These are phyloP conservation scores for Trichoderma koningiopsis DNA, from an alignment of 2,329 filamentous ascomycete species.

Conservation along the genomic window DNA sequence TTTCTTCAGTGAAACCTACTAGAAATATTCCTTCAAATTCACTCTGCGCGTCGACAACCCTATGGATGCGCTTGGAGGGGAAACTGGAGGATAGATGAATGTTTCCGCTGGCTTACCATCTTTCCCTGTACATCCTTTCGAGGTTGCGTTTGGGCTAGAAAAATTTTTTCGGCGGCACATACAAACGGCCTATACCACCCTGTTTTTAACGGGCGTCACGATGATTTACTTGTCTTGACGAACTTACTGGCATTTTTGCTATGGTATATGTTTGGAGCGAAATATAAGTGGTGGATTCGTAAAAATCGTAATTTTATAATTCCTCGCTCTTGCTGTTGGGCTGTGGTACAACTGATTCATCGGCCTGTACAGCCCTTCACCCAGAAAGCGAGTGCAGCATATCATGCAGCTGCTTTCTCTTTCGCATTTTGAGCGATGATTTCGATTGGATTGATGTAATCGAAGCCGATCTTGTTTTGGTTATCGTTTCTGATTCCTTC, in stretches of 20 bases:
- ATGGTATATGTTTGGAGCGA: background rate
- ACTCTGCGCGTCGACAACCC: slow-evolving; percentile 62
- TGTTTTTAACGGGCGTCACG: background rate
- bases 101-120: slow-evolving; percentile 53
- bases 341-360: background rate
- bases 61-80: slow-evolving; percentile 64
- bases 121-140: slow-evolving; percentile 43
- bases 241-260: background rate
- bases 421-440: slow-evolving; percentile 35
- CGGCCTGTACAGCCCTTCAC: slow-evolving; percentile 1
- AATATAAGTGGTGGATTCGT: background rate
- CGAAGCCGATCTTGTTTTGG: background rate
- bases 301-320: background rate
- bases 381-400: slow-evolving; percentile 37
- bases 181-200: background rate
- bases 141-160: slow-evolving; percentile 39
- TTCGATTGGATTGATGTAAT: slow-evolving; percentile 26
- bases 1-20: slow-evolving; percentile 45
- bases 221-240: background rate
- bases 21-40: slow-evolving; percentile 65
- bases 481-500: background rate
- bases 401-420: slow-evolving; percentile 41
- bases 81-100: slow-evolving; percentile 69
- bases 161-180: slow-evolving; percentile 41
- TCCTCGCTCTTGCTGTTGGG: background rate